These are phyloP conservation scores for Myriosclerotinia scirpicola DNA, from an alignment of 2,329 filamentous ascomycete genomes.

Conservation along the genomic window DNA sequence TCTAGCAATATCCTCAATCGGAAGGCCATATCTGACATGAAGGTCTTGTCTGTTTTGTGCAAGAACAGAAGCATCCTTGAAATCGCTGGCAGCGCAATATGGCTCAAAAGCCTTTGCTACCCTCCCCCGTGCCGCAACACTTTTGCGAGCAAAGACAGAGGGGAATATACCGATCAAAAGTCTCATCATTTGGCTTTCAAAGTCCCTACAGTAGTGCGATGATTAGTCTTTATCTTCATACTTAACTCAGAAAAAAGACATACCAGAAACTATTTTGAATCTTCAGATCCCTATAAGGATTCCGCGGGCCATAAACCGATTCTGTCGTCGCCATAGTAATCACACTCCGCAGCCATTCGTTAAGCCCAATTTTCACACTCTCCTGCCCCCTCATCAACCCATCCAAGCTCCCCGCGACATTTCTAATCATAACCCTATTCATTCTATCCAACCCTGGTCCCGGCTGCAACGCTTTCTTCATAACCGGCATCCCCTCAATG, in stretches of 20 bases:
- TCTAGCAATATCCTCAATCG: no score
- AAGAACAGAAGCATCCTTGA: no score
- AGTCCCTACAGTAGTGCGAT: constrained; percentile 31
- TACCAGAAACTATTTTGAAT: constrained; percentile 22
- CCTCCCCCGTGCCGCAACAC: background rate
- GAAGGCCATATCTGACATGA: no score
- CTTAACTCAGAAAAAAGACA: background rate
- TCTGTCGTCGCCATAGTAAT: constrained; percentile 14
- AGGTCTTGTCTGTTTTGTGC: no score
- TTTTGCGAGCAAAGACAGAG: constrained; percentile 24
- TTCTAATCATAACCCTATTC: constrained; percentile 12
- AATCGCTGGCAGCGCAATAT: no score
- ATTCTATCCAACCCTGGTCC: constrained; percentile 15
- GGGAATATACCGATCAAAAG: constrained; percentile 7
- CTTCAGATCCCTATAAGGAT: constrained; percentile 12
- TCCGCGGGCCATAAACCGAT: constrained; percentile 21
- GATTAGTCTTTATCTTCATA: constrained; percentile 27
- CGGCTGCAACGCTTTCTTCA: background rate
- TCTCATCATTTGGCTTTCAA: constrained; percentile 40
- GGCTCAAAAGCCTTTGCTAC: background rate
- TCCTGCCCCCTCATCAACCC: background rate
- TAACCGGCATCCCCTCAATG: background rate
- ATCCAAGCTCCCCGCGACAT: constrained; percentile 12
- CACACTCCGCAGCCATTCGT: background rate
- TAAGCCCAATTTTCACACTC: background rate